Evolutionary conservation across 805 yeast species (phyloP), one percentile per base, ranked within the genome.

Genomic region (Soucietia sequanensis): DNA sequence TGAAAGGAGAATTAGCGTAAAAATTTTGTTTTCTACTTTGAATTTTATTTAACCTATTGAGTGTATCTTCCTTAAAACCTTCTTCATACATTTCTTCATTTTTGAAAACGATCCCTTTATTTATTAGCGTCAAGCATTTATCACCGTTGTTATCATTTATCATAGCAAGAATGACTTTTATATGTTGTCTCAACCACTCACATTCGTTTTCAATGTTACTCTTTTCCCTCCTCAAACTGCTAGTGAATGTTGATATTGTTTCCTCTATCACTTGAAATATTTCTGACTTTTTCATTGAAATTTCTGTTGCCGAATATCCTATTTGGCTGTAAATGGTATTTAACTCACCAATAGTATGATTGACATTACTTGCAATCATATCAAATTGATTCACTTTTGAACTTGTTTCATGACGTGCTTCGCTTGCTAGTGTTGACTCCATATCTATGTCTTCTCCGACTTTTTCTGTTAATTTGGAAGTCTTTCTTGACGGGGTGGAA

Each of bases 231-330:
- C 56, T 57, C n/a, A 63, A 38, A 23, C 39, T 52, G 16, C 35
- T 31, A 2, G 63, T 47, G 39, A 58, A 75, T 39, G 65, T 61
- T 14, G 65, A 56, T 20, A 79, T 74, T 1, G 79, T 72, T 18
- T 65, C 64, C 23, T 78, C 71, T 5, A 79, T 61, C 4, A 66
- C 66, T 11, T 58, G 65, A 43, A 78, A 78, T 10, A 79, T 69
- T 28, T 65, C 63, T 22, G 68, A 55, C 43, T 76, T 78, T 43
- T 76, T 78, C 23, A 55, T 56, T 10, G 69, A 49, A 2, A 76
- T 70, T 37, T 78, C 81, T 6, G 53, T 47, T n/a, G 64, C 52
- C 1, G 80, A 65, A 47, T 73, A 77, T 1, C 85, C 85, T 26
- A 79, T 78, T 38, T 67, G 70, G 31, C 62, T 60, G 49, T 77